phyloP scores from a whole-genome alignment of 495 filamentous ascomycete genomes.

The Daldinia concentrica region DNA sequence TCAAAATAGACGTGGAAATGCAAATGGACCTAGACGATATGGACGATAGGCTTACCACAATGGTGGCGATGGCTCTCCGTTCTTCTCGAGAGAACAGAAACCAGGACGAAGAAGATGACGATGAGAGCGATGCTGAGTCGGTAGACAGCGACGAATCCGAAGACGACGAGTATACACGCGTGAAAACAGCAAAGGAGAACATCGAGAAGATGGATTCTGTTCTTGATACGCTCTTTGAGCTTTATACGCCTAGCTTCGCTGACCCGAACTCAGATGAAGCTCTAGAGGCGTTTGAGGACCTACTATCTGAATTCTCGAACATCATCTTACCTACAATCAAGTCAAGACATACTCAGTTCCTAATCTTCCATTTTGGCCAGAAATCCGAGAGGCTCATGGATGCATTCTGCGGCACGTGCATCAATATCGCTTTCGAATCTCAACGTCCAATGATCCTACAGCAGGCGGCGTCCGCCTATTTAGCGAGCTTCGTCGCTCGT shows the following conservation, averaged over 20 bases:
- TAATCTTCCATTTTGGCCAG: slow-evolving; percentile 94
- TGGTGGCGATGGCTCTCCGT: slow-evolving; percentile 56
- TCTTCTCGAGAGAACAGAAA: slow-evolving; percentile 45
- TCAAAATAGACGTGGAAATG: slow-evolving; percentile 94
- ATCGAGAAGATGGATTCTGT: slow-evolving; percentile 93
- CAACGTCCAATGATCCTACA: slow-evolving; percentile 72
- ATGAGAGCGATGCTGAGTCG: slow-evolving; percentile 67
- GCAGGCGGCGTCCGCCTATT: slow-evolving; percentile 88
- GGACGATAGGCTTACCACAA: slow-evolving; percentile 61
- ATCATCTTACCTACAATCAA: slow-evolving; percentile 89
- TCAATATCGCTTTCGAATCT: slow-evolving; percentile 58
- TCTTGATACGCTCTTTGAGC: slow-evolving; percentile 85
- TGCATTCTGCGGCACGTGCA: slow-evolving; percentile 80
- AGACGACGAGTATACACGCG: slow-evolving; percentile 55
- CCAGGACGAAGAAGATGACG: slow-evolving; percentile 66
- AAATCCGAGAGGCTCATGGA: slow-evolving; percentile 76
- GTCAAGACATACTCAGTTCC: slow-evolving; percentile 86
- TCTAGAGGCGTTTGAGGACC: slow-evolving; percentile 68
- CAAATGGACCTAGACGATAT: slow-evolving; percentile 91
- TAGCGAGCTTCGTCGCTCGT: slow-evolving; percentile 90
- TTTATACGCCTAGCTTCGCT: slow-evolving; percentile 76
- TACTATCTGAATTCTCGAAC: slow-evolving; percentile 82
- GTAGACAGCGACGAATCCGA: slow-evolving; percentile 60
- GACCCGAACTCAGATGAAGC: slow-evolving; percentile 60
- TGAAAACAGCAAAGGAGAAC: slow-evolving; percentile 75